Evolutionary conservation across 495 filamentous ascomycete genomes (phyloP), one percentile per base, ranked within the genome.

Genomic region (Annulohypoxylon bovei): DNA sequence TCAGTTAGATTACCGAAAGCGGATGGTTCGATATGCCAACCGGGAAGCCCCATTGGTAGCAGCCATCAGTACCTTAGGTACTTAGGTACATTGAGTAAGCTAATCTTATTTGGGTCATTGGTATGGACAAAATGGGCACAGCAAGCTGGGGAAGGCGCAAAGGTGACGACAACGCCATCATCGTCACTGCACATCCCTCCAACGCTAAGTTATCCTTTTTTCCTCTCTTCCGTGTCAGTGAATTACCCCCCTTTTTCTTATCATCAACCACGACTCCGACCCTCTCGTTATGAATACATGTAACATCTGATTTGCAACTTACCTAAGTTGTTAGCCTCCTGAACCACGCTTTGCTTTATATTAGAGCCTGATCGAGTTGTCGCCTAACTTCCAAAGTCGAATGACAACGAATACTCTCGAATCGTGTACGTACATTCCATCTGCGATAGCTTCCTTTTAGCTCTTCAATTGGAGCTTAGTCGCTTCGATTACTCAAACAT

Each of bases 101-200:
- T 67, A 71, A 67, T n/a, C 68, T 71, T 18, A 23, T 63, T 65
- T 50, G 1, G 62, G 68, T 52, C 37, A 27, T 18, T 27, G 11
- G 49, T 25, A 56, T 65, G 18, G 18, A 42, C 54, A 61, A 70
- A 55, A 61, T 58, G 56, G 61, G 61, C 35, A 60, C 0, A 56
- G 55, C 32, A 61, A 49, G 62, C 46, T 42, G 30, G 40, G 62
- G 57, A 50, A 62, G 33, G 58, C 35, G 69, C 64, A 72, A 63
- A 72, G 69, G 69, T 72, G 70, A 72, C 70, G 69, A 72, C 65
- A 72, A 61, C 70, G 37, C 56, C 65, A 68, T 72, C 70, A 72
- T 65, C 61, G 65, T 62, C 55, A 59, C 58, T 62, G 42, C 62
- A 32, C 62, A 70, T 65, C 49, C 28, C 27, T 25, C 20, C 59